phyloP scores from a whole-genome alignment of 1,284 basidiomycete species.

The Pseudozyma tsukubaensis region DNA sequence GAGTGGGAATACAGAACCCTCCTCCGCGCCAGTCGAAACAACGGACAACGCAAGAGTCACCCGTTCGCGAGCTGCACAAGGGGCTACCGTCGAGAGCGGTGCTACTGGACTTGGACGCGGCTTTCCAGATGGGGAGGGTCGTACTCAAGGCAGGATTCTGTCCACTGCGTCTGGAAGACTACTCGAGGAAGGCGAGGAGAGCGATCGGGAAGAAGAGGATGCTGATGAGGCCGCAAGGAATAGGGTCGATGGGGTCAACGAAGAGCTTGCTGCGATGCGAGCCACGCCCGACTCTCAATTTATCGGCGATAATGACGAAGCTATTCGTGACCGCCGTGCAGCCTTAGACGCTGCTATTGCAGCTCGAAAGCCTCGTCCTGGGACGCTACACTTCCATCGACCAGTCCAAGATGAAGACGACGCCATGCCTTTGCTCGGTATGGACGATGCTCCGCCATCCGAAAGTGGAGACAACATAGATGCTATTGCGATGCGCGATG shows the following conservation, averaged over 20 bases:
- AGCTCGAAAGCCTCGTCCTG: conserved; percentile 27
- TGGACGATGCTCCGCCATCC: conserved; percentile 8
- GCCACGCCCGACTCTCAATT: conserved; percentile 35
- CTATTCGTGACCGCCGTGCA: conserved; percentile 25
- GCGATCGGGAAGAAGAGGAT: conserved; percentile 8
- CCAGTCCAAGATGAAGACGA: conserved; percentile 24
- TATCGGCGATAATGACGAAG: conserved; percentile 39
- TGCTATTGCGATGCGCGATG: conserved; percentile 35
- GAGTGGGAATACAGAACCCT: neutral
- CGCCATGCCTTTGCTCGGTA: conserved; percentile 12
- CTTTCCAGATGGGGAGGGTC: conserved; percentile 8
- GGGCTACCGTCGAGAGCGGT: neutral
- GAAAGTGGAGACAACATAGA: conserved; percentile 19
- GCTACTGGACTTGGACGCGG: conserved; percentile 31
- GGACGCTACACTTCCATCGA: conserved; percentile 31
- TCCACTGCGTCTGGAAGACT: conserved; percentile 37
- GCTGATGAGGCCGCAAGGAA: neutral
- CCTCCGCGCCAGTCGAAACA: too few relatives aligned
- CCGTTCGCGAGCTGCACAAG: conserved; percentile 6
- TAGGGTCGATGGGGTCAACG: conserved; percentile 6
- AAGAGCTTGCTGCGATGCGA: conserved; percentile 15
- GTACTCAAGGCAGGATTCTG: conserved; percentile 14
- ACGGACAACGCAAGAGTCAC: neutral
- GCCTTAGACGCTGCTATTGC: conserved; percentile 38
- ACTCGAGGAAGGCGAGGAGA: conserved; percentile 25